Percentiles rank a stretch among this genome's conserved stretches.
Conservation (phyloP, 805 yeast species). For the Lipomyces spencermartinsiae region DNA sequence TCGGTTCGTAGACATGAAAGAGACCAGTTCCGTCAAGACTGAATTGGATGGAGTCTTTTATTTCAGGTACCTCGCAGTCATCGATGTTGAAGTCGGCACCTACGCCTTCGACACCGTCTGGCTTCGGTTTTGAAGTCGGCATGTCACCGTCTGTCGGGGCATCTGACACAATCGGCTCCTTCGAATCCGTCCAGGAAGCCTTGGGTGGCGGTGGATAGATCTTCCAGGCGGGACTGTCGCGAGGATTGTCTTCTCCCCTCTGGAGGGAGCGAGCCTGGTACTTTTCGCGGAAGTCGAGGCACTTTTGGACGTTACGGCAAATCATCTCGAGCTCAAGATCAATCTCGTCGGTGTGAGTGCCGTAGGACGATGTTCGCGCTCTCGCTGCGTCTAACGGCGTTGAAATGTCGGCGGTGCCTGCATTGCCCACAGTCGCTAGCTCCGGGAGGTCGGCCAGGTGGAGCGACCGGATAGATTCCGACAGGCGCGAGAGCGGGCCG, state of each 20-base stretch:
- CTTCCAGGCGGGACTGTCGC: slow-evolving; percentile 73
- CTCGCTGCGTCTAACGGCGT: not conserved
- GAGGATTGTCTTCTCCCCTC: slow-evolving; percentile 79
- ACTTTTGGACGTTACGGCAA: slow-evolving; percentile 50
- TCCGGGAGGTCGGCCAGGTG: slow-evolving; percentile 6
- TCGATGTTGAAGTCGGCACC: slow-evolving; percentile 65
- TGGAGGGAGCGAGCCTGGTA: slow-evolving; percentile 78
- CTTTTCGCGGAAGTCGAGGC: slow-evolving; percentile 76
- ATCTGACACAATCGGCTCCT: slow-evolving; percentile 58
- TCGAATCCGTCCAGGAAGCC: slow-evolving; percentile 79
- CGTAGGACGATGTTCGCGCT: not conserved
- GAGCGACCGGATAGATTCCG: slow-evolving; percentile 25
- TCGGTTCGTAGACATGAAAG: slow-evolving; percentile 61
- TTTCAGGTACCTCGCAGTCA: slow-evolving; percentile 61
- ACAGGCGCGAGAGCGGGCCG: slow-evolving; percentile 7
- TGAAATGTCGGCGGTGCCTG: not conserved
- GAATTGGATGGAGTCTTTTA: slow-evolving; percentile 51
- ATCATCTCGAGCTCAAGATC: slow-evolving; percentile 46
- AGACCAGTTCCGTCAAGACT: slow-evolving; percentile 68
- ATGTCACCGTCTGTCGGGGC: slow-evolving; percentile 43
- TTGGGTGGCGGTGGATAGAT: slow-evolving; percentile 94
- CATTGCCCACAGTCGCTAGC: not conserved
- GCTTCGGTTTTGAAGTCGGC: slow-evolving; percentile 39
- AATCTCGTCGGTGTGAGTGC: slow-evolving; percentile 22
- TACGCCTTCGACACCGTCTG: slow-evolving; percentile 41